Conservation (phyloP, 306 rosid genomes). For the Castanopsis chinensis region DNA sequence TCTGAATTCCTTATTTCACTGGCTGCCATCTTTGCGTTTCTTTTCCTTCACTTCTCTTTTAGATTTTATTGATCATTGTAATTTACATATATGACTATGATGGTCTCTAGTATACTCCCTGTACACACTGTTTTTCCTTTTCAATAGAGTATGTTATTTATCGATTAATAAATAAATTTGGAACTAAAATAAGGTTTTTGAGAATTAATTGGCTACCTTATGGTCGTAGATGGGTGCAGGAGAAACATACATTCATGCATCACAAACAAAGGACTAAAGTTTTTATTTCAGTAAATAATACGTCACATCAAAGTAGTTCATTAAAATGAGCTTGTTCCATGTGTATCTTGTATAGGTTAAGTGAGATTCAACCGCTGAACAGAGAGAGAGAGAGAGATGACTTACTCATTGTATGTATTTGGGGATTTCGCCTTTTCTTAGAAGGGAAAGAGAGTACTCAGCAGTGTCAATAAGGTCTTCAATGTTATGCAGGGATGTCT, state of each 20-base stretch:
- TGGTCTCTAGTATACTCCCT: too few relatives aligned
- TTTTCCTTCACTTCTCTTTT: too few relatives aligned
- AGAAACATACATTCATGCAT: not conserved
- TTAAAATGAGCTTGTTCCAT: not conserved
- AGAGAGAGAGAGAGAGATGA: not conserved
- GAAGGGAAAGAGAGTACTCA: constrained; percentile 71
- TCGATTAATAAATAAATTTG: not conserved
- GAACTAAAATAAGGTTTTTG: not conserved
- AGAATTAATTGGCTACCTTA: not conserved
- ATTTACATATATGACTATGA: too few relatives aligned
- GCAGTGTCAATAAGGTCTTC: constrained; percentile 76
- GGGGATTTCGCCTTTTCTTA: constrained; percentile 58
- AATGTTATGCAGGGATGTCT: constrained; percentile 71
- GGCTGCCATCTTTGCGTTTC: too few relatives aligned
- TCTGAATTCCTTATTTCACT: too few relatives aligned
- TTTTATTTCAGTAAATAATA: not conserved
- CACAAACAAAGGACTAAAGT: not conserved
- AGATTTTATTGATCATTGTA: too few relatives aligned
- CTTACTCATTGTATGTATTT: constrained; percentile 44
- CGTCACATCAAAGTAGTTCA: not conserved
- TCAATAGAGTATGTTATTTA: too few relatives aligned
- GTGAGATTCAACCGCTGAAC: not conserved
- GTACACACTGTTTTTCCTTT: too few relatives aligned
- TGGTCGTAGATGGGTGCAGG: not conserved
- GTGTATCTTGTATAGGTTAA: not conserved